Evolutionary conservation across 2,329 filamentous ascomycete species (phyloP), one percentile per base, ranked within the genome.

Genomic region (Aspergillus quadrilineatus): DNA sequence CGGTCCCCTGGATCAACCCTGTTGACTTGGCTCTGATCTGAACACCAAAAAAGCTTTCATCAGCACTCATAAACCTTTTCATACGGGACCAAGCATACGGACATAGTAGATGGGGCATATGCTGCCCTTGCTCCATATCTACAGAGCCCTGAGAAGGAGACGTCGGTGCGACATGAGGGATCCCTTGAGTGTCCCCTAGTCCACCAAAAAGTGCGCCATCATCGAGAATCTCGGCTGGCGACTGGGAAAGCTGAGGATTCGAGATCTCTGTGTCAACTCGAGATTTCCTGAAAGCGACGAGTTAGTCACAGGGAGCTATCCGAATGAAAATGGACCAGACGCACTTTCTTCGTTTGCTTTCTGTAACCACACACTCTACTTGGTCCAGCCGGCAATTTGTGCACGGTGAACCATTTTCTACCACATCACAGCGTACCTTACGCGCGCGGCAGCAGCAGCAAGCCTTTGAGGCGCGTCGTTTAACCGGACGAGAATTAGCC

Each of bases 381-480:
- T 79, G 77, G 57, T 80, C 79, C 63, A 80, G 66, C 22, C 89
- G 82, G 76, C 91, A 95, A 74, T 96, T 96, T 55, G 89, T 92
- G 73, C 91, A 96, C 1, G 91, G 91, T 43, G 88, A 88, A 48
- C 89, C 88, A 73, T 85, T 84, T 73, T 96, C 91, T 57, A 94
- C 91, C 55, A 96, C 92, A 77, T 97, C 92, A 78, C 92, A 97
- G 56, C 92, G 85, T 42, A 97, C 92, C 73, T 97, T 97, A 69
- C 92, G 86, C 56, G 89, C 87, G 67, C 92, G 85, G 75, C 92
- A 96, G 66, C 89, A 91, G 60, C 91, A 90, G 73, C 92, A 97
- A 15, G 92, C 92, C 65, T 93, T 89, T 8, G 92, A 91, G n/a
- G 92, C 92, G 69, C 92, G 85, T 68, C 92, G 84, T 77, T 96